These are phyloP conservation scores for Parastagonospora avenae DNA, from an alignment of 2,329 filamentous ascomycete genomes.

Conservation along the genomic window DNA sequence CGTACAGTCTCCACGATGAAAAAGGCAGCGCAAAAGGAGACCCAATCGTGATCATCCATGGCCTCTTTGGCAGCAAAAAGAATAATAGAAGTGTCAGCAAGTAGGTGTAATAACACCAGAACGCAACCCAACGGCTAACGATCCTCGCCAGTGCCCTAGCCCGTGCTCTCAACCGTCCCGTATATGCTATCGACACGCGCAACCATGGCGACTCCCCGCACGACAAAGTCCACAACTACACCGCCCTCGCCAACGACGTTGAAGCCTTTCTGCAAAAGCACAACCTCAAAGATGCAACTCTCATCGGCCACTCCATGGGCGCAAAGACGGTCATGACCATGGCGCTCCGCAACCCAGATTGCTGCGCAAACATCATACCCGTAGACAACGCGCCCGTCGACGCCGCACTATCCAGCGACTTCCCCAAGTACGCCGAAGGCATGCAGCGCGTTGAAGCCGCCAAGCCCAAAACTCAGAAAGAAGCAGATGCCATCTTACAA, in stretches of 20 bases:
- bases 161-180: slow-evolving; percentile 75
- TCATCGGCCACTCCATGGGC: slow-evolving; percentile 97
- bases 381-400: slow-evolving; percentile 94
- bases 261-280: slow-evolving; percentile 77
- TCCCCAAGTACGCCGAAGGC: slow-evolving; percentile 78
- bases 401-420: slow-evolving; percentile 73
- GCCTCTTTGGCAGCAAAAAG: slow-evolving; percentile 92
- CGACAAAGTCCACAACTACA: slow-evolving; percentile 75
- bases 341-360: slow-evolving; percentile 71
- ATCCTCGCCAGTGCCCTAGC: slow-evolving; percentile 68
- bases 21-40: slow-evolving; percentile 46
- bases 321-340: slow-evolving; percentile 92
- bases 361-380: slow-evolving; percentile 73
- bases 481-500: slow-evolving; percentile 79
- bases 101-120: slow-evolving; percentile 54
- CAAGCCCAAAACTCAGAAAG: slow-evolving; percentile 69
- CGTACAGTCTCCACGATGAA: slow-evolving; percentile 44
- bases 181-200: slow-evolving; percentile 86
- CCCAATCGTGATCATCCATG: slow-evolving; percentile 88
- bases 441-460: slow-evolving; percentile 82
- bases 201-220: slow-evolving; percentile 95
- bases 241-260: slow-evolving; percentile 81
- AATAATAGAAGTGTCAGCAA: slow-evolving; percentile 95
- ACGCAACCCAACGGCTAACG: neutral
- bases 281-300: slow-evolving; percentile 68